phyloP scores from a whole-genome alignment of 352 stramenopile genomes.

The Nothophytophthora sp. region DNA sequence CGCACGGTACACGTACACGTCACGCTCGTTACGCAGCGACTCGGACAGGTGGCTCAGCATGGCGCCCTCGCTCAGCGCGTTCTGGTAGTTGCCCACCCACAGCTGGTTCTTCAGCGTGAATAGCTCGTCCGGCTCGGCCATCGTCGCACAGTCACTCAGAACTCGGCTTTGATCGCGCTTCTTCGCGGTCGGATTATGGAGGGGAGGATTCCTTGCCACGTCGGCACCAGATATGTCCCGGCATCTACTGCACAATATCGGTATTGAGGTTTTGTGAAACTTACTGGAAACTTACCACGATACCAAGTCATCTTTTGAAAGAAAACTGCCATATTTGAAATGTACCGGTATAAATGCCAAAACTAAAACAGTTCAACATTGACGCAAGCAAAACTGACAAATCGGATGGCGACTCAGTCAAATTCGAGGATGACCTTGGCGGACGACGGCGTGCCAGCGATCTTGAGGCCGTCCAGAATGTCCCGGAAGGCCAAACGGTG shows the following conservation, averaged over 20 bases:
- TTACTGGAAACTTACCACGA: too few species aligned
- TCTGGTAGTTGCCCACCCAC: constrained; percentile 97
- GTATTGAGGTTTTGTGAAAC: too few species aligned
- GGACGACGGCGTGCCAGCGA: constrained; percentile 22
- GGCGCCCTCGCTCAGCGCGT: constrained; percentile 91
- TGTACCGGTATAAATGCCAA: too few species aligned
- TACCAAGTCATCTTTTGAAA: too few species aligned
- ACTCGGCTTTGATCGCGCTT: too few species aligned
- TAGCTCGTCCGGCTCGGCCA: constrained; percentile 96
- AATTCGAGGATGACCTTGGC: constrained; percentile 30
- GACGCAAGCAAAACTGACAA: neutral
- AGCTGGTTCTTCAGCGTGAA: constrained; percentile 98
- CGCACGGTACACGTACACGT: constrained; percentile 94
- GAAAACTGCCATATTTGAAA: too few species aligned
- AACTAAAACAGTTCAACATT: too few species aligned
- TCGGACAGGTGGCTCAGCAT: constrained; percentile 88
- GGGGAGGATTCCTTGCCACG: constrained; percentile 12
- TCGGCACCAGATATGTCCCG: too few species aligned
- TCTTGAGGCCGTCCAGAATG: constrained; percentile 19
- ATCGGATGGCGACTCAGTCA: constrained; percentile 7
- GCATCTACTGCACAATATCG: too few species aligned
- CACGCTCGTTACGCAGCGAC: constrained; percentile 89
- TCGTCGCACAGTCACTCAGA: too few species aligned
- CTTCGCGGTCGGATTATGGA: too few species aligned
- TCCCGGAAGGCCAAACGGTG: constrained; percentile 24